These are phyloP conservation scores for Mortierella sp. DNA, from an alignment of 371 early-diverging fungal genomes.

Conservation along the genomic window DNA sequence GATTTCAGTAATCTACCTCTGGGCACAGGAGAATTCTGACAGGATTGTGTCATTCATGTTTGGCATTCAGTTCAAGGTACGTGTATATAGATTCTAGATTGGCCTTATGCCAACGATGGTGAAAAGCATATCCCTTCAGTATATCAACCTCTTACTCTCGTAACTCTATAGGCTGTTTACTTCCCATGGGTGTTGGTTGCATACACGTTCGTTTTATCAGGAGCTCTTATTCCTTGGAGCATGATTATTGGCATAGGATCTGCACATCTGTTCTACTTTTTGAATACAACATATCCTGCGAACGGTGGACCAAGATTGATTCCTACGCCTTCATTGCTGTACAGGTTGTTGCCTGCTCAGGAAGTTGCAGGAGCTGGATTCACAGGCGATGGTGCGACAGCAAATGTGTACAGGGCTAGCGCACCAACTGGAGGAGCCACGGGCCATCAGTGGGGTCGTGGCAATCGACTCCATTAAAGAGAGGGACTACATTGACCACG, in stretches of 20 bases:
- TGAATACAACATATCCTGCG: conserved; percentile 66
- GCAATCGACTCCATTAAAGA: conserved; percentile 59
- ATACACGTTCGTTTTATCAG: conserved; percentile 58
- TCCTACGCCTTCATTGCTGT: conserved; percentile 66
- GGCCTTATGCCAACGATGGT: not conserved
- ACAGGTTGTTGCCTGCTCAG: conserved; percentile 60
- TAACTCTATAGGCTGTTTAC: conserved; percentile 65
- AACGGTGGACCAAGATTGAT: conserved; percentile 68
- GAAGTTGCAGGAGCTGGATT: conserved; percentile 40
- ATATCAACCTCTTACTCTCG: not conserved
- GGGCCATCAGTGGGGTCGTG: conserved; percentile 63
- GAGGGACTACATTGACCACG: too few relatives aligned
- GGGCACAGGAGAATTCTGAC: conserved; percentile 79
- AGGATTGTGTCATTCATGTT: conserved; percentile 82
- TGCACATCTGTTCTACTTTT: conserved; percentile 69
- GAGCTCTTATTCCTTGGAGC: conserved; percentile 55
- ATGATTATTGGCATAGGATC: conserved; percentile 66
- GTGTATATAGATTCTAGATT: conserved; percentile 1
- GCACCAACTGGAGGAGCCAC: conserved; percentile 24
- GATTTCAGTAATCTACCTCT: conserved; percentile 79
- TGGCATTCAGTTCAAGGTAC: conserved; percentile 86
- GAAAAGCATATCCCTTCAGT: not conserved
- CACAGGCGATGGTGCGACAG: conserved; percentile 30
- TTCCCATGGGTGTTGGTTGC: conserved; percentile 80
- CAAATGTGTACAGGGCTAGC: conserved; percentile 20